A percentile compares a stretch with the other conserved stretches of the same genome.
Conservation (phyloP, 805 yeast species). For the Candida vaughaniae region DNA sequence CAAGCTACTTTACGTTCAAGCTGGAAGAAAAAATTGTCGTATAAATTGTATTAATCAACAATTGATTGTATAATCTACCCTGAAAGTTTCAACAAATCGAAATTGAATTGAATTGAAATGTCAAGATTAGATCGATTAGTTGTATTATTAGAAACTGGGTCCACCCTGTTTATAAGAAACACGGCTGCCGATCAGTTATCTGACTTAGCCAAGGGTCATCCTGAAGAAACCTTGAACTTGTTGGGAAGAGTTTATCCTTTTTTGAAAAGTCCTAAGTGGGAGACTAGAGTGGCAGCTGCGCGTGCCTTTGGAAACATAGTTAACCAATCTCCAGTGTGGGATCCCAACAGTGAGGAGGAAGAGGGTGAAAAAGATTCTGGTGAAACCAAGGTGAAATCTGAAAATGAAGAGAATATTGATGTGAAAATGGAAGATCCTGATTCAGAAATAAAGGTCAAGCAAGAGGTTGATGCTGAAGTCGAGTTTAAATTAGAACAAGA, state of each 20-base stretch:
- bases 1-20: too few species aligned
- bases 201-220: conserved; percentile 90
- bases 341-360: conserved; percentile 60
- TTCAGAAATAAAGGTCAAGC: conserved; percentile 11
- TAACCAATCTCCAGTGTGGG: conserved; percentile 75
- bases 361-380: conserved; percentile 18
- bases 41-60: too few species aligned
- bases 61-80: too few species aligned
- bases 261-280: conserved; percentile 84
- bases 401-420: conserved; percentile 15
- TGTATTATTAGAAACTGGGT: conserved; percentile 81
- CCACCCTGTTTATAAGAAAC: conserved; percentile 87
- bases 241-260: conserved; percentile 90
- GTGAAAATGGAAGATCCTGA: conserved; percentile 19
- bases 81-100: too few species aligned
- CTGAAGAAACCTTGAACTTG: conserved; percentile 83
- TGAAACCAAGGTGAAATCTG: background rate
- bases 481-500: conserved; percentile 41
- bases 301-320: conserved; percentile 93
- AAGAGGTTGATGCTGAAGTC: conserved; percentile 15
- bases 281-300: conserved; percentile 92
- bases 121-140: conserved; percentile 58
- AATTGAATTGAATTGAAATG: too few species aligned
- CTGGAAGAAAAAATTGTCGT: too few species aligned
- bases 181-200: conserved; percentile 97